phyloP scores from a whole-genome alignment of 2,329 filamentous ascomycete genomes.

The Tolypocladium album region DNA sequence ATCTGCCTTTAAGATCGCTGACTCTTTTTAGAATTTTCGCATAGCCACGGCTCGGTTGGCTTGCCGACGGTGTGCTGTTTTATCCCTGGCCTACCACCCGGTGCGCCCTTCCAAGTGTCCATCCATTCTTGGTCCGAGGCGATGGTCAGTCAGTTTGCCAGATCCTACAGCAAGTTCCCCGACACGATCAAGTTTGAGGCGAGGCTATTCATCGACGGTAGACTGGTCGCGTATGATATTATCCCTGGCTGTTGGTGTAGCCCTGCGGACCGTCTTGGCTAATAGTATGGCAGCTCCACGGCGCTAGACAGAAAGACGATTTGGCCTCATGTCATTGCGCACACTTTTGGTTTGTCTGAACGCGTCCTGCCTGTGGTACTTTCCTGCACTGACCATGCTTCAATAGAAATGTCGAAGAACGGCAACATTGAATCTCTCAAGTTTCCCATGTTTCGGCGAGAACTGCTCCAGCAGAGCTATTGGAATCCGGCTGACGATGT shows the following conservation, averaged over 20 bases:
- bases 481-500: conserved; percentile 64
- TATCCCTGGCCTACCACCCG: conserved; percentile 50
- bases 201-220: conserved; percentile 58
- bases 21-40: conserved; percentile 35
- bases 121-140: conserved; percentile 64
- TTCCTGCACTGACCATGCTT: background rate
- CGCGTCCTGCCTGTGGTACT: background rate
- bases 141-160: conserved; percentile 45
- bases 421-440: conserved; percentile 50
- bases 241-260: background rate
- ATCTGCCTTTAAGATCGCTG: background rate
- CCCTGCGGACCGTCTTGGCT: background rate
- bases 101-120: conserved; percentile 57
- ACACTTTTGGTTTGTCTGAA: conserved; percentile 25
- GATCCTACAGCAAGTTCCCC: conserved; percentile 42
- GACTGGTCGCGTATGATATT: conserved; percentile 41
- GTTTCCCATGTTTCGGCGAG: conserved; percentile 63
- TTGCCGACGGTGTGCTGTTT: conserved; percentile 64
- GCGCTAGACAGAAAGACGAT: conserved; percentile 38
- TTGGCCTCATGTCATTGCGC: conserved; percentile 40
- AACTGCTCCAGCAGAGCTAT: conserved; percentile 55
- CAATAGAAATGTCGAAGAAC: conserved; percentile 38
- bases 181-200: conserved; percentile 53
- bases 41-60: conserved; percentile 33
- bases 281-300: conserved; percentile 33